Base-by-base conservation (phyloP, 2,329 filamentous ascomycete genomes). In the Verticillium zaregamsianum region DNA sequence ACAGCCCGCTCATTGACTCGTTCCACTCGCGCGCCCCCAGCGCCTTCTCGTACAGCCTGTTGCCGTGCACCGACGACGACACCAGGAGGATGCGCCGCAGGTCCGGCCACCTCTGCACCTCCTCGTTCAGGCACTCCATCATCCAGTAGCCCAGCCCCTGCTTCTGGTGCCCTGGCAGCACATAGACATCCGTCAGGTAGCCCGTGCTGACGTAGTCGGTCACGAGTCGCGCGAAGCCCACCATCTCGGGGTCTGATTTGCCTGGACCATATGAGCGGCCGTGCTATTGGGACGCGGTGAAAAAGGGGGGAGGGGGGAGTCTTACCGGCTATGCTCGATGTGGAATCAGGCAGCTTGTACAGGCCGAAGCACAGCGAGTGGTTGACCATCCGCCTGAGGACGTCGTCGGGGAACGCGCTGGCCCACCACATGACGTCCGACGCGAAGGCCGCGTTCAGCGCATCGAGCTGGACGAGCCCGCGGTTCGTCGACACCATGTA, bases 81-180 rank as follows among this genome's bases (percentile, higher is more conserved):
- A 88, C 72, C 61, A 90, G 75, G 72, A 89, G 77, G 15, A 84
- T 75, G 25, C 85, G 79, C 55, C 89, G 78, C 68, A 93, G 76
- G 64, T 83, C 73, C 1, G 86, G 82, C 81, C 89, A 86, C 33
- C 77, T 77, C 25, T 79, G 73, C 40, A 86, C 69, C 3, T 83
- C 72, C 66, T 90, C 86, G 65, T 85, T 80, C 62, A 89, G 73
- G 66, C 83, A 86, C 5, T 77, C 72, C 71, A 90, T 82, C 69
- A 91, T 74, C 86, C 87, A 91, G 54, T 77, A 82, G 3, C 86
- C 89, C 1, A 92, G 77, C 0, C 89, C 88, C 11, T 79, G 76
- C 5, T 83, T 81, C 69, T 89, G 87, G 67, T 86, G 84, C 45
- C 82, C 79, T 0, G 82, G 77, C 3, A 85, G 71, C 25, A 91